Base-by-base conservation (phyloP, 140 eudicot species). In the Bidens hawaiensis region DNA sequence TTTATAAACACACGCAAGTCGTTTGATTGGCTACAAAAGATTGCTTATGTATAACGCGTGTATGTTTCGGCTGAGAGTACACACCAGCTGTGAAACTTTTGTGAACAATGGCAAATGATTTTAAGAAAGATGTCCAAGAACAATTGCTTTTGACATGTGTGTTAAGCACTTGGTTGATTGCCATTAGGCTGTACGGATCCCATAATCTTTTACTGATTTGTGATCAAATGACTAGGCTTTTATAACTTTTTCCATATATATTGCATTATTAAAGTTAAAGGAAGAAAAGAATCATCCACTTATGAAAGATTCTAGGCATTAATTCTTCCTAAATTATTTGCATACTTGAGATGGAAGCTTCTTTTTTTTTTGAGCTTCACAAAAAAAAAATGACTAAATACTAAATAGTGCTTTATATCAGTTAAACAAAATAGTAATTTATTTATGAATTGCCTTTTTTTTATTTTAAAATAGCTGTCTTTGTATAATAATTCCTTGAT, bases 191-290 rank as follows among this genome's bases (percentile, higher is more conserved):
- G 25, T 49, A 3, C 31, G 49, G 43, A 70, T 70, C 53, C 52
- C 63, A 60, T 70, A 63, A 63, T 40, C 49, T 64, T 17, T 4
- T 63, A 63, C 5, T 30, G 47, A 15, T 16, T 54, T 16, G 15
- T 42, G 25, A 26, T 50, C 45, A 30, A 40, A 25, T 54, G 62
- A 48, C 50, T 60, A 63, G 66, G 71, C 40, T 72, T 42, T 59
- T 3, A 41, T 41, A 70, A 11, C 42, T 26, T 61, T n/a, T 36
- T 28, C 25, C 19, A 62, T 28, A 43, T 25, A 43, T 8, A 28
- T 53, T 54, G 45, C 55, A 53, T 54, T 54, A 67, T 40, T 66
- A 48, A 42, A 62, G 59, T 63, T 31, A 63, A 72, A 72, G 77
- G 50, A 71, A 71, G 50, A 71, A 71, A 52, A 53, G 59, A 52